A percentile compares a stretch with the other conserved stretches of the same genome.
These are phyloP conservation scores for Leishmania tropica DNA, from an alignment of 208 protist species.

Conservation along the genomic window DNA sequence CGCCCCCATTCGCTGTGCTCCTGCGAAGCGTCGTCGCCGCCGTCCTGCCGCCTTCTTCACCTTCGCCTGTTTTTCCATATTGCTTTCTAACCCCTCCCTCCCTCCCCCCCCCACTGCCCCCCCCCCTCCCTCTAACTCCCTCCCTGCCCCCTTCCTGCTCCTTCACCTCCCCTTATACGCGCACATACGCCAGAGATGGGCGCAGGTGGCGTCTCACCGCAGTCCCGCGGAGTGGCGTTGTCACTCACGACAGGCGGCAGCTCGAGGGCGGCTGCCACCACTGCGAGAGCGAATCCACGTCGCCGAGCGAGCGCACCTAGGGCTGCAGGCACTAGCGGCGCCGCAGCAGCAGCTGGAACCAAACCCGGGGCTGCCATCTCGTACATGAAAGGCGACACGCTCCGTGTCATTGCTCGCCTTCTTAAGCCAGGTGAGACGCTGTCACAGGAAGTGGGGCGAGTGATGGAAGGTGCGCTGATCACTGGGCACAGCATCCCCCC, in stretches of 20 bases:
- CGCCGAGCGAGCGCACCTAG: neutral
- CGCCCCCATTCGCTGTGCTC: neutral
- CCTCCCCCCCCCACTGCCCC: no score
- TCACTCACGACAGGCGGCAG: neutral
- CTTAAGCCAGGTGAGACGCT: slow-evolving; percentile 30
- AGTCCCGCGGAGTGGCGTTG: neutral
- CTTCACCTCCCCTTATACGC: neutral
- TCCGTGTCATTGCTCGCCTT: slow-evolving; percentile 27
- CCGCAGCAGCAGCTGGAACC: neutral
- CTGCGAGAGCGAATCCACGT: neutral
- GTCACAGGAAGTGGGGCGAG: slow-evolving; percentile 32
- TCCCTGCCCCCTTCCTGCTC: no score
- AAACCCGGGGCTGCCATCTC: neutral
- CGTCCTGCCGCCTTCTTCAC: neutral
- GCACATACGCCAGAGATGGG: slow-evolving; percentile 34
- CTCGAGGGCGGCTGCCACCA: neutral
- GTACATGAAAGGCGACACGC: slow-evolving; percentile 5
- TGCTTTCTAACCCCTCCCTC: no score
- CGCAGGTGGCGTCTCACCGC: slow-evolving; percentile 39
- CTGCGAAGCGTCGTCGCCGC: neutral
- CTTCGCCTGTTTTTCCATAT: neutral
- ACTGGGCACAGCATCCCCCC: slow-evolving; percentile 13
- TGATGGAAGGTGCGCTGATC: slow-evolving; percentile 13
- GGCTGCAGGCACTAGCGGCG: neutral
- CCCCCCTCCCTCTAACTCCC: no score